Conservation (phyloP, 108 stramenopile genomes). For the Cyclotella atomus region DNA sequence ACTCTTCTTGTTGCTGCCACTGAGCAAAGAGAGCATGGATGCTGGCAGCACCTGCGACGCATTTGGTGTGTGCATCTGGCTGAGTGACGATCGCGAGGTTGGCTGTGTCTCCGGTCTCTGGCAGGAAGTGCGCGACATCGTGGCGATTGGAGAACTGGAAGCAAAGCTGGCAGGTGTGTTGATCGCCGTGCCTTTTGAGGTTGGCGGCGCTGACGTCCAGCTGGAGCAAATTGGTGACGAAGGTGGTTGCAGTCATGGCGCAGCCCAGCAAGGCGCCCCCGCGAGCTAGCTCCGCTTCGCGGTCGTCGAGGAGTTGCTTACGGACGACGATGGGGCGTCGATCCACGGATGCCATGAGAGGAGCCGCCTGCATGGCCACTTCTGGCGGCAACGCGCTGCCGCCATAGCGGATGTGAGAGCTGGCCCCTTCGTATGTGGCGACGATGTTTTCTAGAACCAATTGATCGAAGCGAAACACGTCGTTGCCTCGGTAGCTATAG, state of each 20-base stretch:
- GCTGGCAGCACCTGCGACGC: slow-evolving; percentile 15
- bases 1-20: slow-evolving; percentile 10
- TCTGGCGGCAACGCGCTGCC: background rate
- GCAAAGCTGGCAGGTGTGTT: slow-evolving; percentile 22
- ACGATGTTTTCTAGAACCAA: slow-evolving; percentile 15
- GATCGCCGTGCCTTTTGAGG: background rate
- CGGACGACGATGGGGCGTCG: slow-evolving; percentile 27
- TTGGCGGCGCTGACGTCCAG: background rate
- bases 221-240: slow-evolving; percentile 7
- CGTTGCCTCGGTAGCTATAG: slow-evolving; percentile 12
- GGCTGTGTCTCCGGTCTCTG: background rate
- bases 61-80: slow-evolving; percentile 7
- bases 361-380: background rate
- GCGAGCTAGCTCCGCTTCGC: background rate
- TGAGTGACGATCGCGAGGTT: background rate
- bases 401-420: slow-evolving; percentile 4
- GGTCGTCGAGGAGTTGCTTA: slow-evolving; percentile 11
- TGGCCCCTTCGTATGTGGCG: slow-evolving; percentile 19
- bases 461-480: slow-evolving; percentile 19
- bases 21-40: slow-evolving; percentile 7
- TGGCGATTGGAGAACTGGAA: slow-evolving; percentile 25
- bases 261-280: slow-evolving; percentile 10
- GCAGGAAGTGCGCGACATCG: slow-evolving; percentile 2
- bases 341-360: slow-evolving; percentile 23
- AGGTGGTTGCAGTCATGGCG: slow-evolving; percentile 19